Evolutionary conservation across 2,329 filamentous ascomycete genomes (phyloP).

Genomic region (Amylocarpus encephaloides): DNA sequence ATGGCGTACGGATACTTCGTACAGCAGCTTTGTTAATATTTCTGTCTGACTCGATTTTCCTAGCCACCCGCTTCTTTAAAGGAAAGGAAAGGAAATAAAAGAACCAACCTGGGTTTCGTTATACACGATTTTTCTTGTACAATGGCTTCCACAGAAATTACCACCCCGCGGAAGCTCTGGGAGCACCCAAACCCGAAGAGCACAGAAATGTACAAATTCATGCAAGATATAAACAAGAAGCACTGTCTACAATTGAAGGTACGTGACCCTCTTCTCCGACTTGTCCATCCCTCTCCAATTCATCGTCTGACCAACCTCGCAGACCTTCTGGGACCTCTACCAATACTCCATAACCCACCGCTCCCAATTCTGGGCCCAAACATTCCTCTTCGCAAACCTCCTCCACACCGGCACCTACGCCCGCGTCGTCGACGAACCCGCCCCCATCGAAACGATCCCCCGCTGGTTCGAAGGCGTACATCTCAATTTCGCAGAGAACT

Average conservation of each 20-base stretch:
- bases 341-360: slow-evolving; percentile 59
- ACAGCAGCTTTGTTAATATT: too few species aligned
- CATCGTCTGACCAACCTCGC: not conserved
- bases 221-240: slow-evolving; percentile 56
- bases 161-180: slow-evolving; percentile 57
- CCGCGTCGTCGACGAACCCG: slow-evolving; percentile 60
- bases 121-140: too few species aligned
- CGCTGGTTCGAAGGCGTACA: slow-evolving; percentile 70
- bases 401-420: slow-evolving; percentile 57
- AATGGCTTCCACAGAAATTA: slow-evolving; percentile 16
- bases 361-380: slow-evolving; percentile 57
- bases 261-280: slow-evolving; percentile 11
- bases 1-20: too few species aligned
- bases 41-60: too few species aligned
- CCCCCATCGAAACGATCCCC: slow-evolving; percentile 65
- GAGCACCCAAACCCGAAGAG: slow-evolving; percentile 55
- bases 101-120: too few species aligned
- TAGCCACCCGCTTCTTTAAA: too few species aligned
- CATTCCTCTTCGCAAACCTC: slow-evolving; percentile 53
- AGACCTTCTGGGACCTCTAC: slow-evolving; percentile 66
- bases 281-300: not conserved
- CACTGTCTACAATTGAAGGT: slow-evolving; percentile 53
- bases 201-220: slow-evolving; percentile 62
- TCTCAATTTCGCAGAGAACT: slow-evolving; percentile 76
- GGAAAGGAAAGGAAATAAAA: too few species aligned